Base-by-base conservation (phyloP, 805 yeast genomes). In the Ogataea degrootiae region DNA sequence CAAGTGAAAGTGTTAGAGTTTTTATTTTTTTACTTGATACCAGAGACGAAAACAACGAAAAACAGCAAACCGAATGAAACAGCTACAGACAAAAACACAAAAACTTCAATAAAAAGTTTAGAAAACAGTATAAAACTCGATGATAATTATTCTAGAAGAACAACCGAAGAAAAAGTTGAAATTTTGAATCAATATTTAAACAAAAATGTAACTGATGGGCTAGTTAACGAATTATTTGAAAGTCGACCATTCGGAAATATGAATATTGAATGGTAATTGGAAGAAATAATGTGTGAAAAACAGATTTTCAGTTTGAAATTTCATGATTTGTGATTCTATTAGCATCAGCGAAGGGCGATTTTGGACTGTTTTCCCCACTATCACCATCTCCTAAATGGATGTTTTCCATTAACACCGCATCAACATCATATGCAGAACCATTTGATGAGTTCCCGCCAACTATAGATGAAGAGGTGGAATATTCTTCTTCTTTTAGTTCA, bases 1-100 rank as follows among this genome's bases (percentile, higher is more conserved):
- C 82, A 82, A 55, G 76, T 83, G 52, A 79, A 82, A 54, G 74
- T 82, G 12, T 71, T 85, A 42, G 91, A 85, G 65, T 85, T 85
- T 60, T 66, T 85, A 44, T 77, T 85, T 46, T 82, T 84, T 59
- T 85, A 85, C 57, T 64, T 85, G 46, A 72, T 79, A 8, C 89
- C 88, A 12, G 92, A 84, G 61, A 65, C 75, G 5, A 42, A 43
- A 31, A 22, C 26, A 37, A 21, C 34, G 19, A 26, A 16, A n/a
- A 36, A 41, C 9, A 26, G 11, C 31, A 26, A 8, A 9, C 7
- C 4, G 11, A 9, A 26, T 9, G 31, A 11, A 8, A 4, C 12
- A 26, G 11, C 31, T 8, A 11, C 31, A 26, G 31, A 26, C 12
- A 11, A 26, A 26, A 26, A 26, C 31, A 8, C 31, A 26, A 26